Evolutionary conservation across 192 early-diverging fungal species (phyloP).

Genomic region (Gaertneriomyces semiglobifer): DNA sequence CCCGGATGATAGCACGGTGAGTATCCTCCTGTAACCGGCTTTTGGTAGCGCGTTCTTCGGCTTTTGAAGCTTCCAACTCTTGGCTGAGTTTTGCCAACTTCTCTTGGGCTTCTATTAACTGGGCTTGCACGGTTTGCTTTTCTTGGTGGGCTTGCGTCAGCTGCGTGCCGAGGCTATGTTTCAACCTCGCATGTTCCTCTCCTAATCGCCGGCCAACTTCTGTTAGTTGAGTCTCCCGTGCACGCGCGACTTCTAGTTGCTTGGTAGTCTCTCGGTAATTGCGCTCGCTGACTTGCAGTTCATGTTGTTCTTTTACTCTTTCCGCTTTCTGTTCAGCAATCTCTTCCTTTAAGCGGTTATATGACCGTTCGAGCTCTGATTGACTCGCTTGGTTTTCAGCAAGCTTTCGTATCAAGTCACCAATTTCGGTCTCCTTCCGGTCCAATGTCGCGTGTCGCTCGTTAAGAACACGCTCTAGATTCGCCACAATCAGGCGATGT

Average conservation of each 20-base stretch:
- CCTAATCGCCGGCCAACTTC: constrained; percentile 24
- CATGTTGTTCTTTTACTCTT: constrained; percentile 22
- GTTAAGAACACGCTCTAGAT: constrained; percentile 31
- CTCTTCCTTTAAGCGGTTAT: constrained; percentile 14
- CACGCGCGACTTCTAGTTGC: constrained; percentile 22
- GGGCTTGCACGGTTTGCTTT: constrained; percentile 12
- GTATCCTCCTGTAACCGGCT: not conserved
- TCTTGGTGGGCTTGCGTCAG: constrained; percentile 21
- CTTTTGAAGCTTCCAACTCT: not conserved
- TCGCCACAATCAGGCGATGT: constrained; percentile 6
- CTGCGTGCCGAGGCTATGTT: constrained; percentile 26
- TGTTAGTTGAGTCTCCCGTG: constrained; percentile 11
- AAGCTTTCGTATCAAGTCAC: constrained; percentile 35
- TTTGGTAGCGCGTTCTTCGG: not conserved
- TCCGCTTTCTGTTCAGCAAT: constrained; percentile 23
- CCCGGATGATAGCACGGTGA: not conserved
- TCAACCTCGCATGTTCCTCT: constrained; percentile 26
- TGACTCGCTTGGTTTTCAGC: constrained; percentile 11
- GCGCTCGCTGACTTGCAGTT: constrained; percentile 11
- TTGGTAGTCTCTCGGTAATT: constrained; percentile 21
- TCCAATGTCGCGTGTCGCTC: constrained; percentile 37
- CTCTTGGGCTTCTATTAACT: constrained; percentile 24
- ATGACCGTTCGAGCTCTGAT: constrained; percentile 2
- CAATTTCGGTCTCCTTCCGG: constrained; percentile 34
- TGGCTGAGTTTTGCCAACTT: constrained; percentile 20